Percentiles rank a stretch among this genome's conserved stretches.
These are phyloP conservation scores for Lactarius pseudohatsudake DNA, from an alignment of 768 basidiomycete species.

Conservation along the genomic window DNA sequence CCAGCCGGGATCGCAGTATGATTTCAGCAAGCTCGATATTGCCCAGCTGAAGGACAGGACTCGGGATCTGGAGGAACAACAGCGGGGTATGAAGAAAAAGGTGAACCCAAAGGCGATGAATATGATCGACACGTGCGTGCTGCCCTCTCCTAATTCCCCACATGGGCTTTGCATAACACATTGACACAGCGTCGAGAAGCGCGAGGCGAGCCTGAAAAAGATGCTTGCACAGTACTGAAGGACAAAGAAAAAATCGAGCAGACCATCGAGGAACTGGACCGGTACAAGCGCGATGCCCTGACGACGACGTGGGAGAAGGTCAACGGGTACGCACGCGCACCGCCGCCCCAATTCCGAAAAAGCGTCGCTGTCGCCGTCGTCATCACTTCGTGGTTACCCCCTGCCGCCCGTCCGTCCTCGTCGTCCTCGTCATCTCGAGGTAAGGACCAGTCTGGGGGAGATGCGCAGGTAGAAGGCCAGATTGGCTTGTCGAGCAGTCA, in stretches of 20 bases:
- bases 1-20: slow-evolving; percentile 74
- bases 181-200: slow-evolving; percentile 80
- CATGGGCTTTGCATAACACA: slow-evolving; percentile 12
- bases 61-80: slow-evolving; percentile 70
- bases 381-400: too few species aligned
- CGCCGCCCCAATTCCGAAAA: background rate
- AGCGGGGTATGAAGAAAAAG: slow-evolving; percentile 91
- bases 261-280: slow-evolving; percentile 90
- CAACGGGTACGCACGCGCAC: slow-evolving; percentile 59
- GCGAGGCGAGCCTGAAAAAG: slow-evolving; percentile 81
- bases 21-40: slow-evolving; percentile 71
- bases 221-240: slow-evolving; percentile 85
- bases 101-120: slow-evolving; percentile 94
- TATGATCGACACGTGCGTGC: slow-evolving; percentile 86
- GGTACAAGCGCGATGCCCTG: slow-evolving; percentile 90
- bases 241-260: slow-evolving; percentile 95
- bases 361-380: too few species aligned
- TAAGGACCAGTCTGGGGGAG: too few species aligned
- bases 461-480: too few species aligned
- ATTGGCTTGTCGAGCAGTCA: too few species aligned
- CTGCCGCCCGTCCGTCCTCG: too few species aligned
- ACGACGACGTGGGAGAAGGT: slow-evolving; percentile 97
- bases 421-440: too few species aligned
- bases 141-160: background rate
- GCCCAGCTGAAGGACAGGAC: slow-evolving; percentile 58